A percentile compares a stretch with the other conserved stretches of the same genome.
Conservation (phyloP, 2,329 filamentous ascomycete species). For the Aurifilum marmelostoma region DNA sequence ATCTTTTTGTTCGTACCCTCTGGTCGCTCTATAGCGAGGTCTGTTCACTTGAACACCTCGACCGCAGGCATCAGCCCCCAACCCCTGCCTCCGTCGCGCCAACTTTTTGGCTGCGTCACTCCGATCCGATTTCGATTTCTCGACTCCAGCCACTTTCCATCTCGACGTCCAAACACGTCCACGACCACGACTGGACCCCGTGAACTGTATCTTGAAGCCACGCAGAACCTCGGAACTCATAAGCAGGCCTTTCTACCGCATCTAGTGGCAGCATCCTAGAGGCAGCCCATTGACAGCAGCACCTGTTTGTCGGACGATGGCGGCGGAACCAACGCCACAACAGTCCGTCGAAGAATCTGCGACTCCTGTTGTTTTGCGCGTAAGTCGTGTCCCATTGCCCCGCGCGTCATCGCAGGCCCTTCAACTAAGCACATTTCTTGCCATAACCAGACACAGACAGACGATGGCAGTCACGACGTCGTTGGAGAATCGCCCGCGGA, state of each 20-base stretch:
- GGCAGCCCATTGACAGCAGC: conserved; percentile 28
- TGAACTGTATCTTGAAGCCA: neutral
- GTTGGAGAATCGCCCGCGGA: conserved; percentile 18
- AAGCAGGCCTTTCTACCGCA: conserved; percentile 7
- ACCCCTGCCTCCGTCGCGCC: conserved; percentile 21
- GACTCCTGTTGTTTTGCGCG: conserved; percentile 50
- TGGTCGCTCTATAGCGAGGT: conserved; percentile 16
- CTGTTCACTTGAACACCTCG: neutral
- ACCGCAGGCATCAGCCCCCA: conserved; percentile 2
- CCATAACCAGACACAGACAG: conserved; percentile 39
- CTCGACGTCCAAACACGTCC: neutral
- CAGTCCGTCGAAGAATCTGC: conserved; percentile 58
- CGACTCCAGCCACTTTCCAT: conserved; percentile 17
- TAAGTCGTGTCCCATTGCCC: conserved; percentile 39
- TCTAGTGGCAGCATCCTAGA: conserved; percentile 22
- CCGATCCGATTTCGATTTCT: conserved; percentile 28
- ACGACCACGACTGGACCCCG: neutral
- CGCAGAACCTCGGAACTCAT: conserved; percentile 16
- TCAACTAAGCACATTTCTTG: conserved; percentile 49
- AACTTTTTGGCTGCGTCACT: conserved; percentile 25
- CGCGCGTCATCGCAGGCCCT: conserved; percentile 37
- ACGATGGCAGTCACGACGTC: conserved; percentile 28
- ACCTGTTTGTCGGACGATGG: conserved; percentile 58
- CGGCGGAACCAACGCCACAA: conserved; percentile 61
- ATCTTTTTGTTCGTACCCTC: conserved; percentile 15